These are phyloP conservation scores for Hymenoscyphus fraxineus DNA, from an alignment of 2,329 filamentous ascomycete genomes.

Conservation along the genomic window DNA sequence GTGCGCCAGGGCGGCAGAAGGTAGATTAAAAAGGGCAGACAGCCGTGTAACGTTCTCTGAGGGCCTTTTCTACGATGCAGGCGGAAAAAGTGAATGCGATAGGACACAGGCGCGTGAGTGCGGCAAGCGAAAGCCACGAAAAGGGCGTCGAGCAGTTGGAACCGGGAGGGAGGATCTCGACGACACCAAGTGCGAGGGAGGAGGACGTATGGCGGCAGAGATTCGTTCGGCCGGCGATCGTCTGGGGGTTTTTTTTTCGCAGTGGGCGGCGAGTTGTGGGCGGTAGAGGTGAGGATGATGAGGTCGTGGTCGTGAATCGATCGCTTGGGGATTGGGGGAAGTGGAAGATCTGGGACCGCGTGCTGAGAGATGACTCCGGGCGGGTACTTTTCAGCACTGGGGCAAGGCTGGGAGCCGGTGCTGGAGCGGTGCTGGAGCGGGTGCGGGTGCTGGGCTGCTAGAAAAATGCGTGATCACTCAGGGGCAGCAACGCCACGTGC, in stretches of 20 bases:
- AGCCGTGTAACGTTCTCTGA: slow-evolving; percentile 15
- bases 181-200: neutral
- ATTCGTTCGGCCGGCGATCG: slow-evolving; percentile 6
- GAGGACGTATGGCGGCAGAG: slow-evolving; percentile 1
- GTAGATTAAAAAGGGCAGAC: slow-evolving; percentile 17
- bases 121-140: slow-evolving; percentile 19
- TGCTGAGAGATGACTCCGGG: neutral
- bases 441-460: neutral
- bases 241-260: neutral
- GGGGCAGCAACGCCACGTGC: neutral
- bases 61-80: slow-evolving; percentile 13
- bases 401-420: neutral
- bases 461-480: slow-evolving; percentile 2
- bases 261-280: neutral
- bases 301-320: slow-evolving; percentile 1
- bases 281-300: neutral
- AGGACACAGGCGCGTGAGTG: slow-evolving; percentile 23
- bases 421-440: neutral
- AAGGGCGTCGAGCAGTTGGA: slow-evolving; percentile 10
- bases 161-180: neutral
- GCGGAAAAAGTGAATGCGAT: slow-evolving; percentile 22
- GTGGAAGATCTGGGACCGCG: neutral
- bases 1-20: slow-evolving; percentile 20
- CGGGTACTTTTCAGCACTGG: slow-evolving; percentile 5
- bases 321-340: neutral